Conservation (phyloP, 2,329 filamentous ascomycete genomes). For the Aspergillus cejpii region DNA sequence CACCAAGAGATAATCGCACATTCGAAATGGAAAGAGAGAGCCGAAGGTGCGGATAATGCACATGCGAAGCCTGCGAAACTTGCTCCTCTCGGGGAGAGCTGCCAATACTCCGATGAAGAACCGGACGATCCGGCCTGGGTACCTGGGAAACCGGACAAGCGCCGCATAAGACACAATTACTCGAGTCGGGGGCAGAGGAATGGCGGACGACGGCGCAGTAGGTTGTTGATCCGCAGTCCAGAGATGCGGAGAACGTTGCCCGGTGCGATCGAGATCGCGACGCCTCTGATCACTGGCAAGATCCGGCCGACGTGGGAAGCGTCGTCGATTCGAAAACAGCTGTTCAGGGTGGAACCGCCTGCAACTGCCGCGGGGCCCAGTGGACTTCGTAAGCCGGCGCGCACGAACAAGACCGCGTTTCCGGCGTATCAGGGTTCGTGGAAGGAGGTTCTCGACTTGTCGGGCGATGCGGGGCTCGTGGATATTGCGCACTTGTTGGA, state of each 20-base stretch:
- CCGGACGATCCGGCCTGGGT: constrained; percentile 38
- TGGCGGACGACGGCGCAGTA: constrained; percentile 20
- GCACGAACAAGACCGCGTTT: constrained; percentile 24
- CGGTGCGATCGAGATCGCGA: constrained; percentile 39
- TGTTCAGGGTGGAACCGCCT: constrained; percentile 10
- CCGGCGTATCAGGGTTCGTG: constrained; percentile 29
- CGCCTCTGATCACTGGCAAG: constrained; percentile 38
- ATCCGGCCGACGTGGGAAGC: constrained; percentile 15
- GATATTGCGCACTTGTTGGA: constrained; percentile 34
- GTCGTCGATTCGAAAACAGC: constrained; percentile 19
- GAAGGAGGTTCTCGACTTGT: constrained; percentile 31
- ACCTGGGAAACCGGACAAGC: constrained; percentile 29
- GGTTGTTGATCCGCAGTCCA: constrained; percentile 33
- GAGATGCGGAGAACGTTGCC: constrained; percentile 32
- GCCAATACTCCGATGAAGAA: constrained; percentile 31
- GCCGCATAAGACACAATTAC: constrained; percentile 35
- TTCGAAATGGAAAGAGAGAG: constrained; percentile 15
- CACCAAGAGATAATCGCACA: constrained; percentile 32
- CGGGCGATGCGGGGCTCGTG: constrained; percentile 28
- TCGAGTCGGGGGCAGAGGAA: constrained; percentile 26
- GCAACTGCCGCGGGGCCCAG: constrained; percentile 2
- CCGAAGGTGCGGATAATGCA: constrained; percentile 3
- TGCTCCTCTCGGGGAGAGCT: constrained; percentile 8
- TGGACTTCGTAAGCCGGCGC: constrained; percentile 13
- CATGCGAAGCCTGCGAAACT: constrained; percentile 4